phyloP scores from a whole-genome alignment of 169 alveolate species.

The Cyclospora cayetanensis region DNA sequence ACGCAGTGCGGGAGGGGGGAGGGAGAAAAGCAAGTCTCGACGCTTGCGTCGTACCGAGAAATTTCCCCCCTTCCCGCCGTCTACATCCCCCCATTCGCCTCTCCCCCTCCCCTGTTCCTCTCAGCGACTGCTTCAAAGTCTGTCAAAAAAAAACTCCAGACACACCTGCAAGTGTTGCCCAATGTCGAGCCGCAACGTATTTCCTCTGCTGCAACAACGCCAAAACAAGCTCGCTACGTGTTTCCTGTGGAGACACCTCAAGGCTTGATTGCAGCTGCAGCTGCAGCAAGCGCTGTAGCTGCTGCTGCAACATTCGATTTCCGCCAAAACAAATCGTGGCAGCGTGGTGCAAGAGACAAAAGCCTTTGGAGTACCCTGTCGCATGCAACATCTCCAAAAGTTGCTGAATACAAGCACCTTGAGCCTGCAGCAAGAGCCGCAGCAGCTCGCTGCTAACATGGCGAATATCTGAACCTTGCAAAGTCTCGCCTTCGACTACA shows the following conservation, averaged over 20 bases:
- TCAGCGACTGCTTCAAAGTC: no score
- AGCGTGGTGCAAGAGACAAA: conserved; percentile 32
- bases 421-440: conserved; percentile 29
- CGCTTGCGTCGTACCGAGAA: no score
- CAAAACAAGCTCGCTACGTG: conserved; percentile 7
- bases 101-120: no score
- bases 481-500: not conserved
- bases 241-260: conserved; percentile 28
- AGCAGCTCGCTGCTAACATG: conserved; percentile 55
- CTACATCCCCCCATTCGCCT: no score
- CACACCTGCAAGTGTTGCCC: conserved; percentile 40
- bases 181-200: not conserved
- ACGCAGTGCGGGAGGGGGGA: no score
- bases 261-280: conserved; percentile 47
- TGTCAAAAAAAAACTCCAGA: no score
- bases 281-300: conserved; percentile 45
- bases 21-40: no score
- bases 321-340: not conserved
- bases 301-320: conserved; percentile 46
- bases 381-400: conserved; percentile 48
- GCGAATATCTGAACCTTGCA: conserved; percentile 40
- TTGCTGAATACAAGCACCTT: conserved; percentile 8
- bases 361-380: not conserved
- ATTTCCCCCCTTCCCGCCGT: no score
- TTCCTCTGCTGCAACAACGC: conserved; percentile 47